Conservation (phyloP, 2,329 filamentous ascomycete genomes). For the Talaromyces sp. region DNA sequence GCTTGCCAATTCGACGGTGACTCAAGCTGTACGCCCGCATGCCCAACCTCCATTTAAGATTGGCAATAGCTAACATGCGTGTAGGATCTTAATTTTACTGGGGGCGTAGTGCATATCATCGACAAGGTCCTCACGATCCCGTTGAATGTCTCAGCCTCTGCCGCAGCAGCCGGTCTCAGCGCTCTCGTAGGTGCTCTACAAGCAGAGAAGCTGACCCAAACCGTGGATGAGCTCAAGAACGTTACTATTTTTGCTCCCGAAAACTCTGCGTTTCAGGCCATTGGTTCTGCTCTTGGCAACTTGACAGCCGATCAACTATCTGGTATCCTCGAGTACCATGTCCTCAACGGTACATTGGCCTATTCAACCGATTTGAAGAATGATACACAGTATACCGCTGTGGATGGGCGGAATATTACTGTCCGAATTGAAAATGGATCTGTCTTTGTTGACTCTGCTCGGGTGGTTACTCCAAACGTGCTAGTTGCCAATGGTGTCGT, state of each 20-base stretch:
- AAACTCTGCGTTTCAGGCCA: conserved; percentile 12
- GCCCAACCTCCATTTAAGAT: neutral
- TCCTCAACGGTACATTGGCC: conserved; percentile 5
- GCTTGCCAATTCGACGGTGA: conserved; percentile 8
- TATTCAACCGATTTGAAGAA: conserved; percentile 11
- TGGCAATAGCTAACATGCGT: neutral
- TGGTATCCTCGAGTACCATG: conserved; percentile 10
- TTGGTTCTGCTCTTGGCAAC: conserved; percentile 12
- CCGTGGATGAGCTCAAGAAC: neutral
- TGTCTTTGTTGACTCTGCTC: conserved; percentile 10
- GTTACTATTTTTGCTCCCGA: conserved; percentile 9
- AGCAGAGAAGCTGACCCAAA: neutral
- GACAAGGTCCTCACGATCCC: conserved; percentile 14
- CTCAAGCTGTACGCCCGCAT: neutral
- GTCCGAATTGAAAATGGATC: conserved; percentile 12
- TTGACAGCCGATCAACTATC: conserved; percentile 8
- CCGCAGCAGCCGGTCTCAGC: conserved; percentile 3
- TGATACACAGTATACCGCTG: neutral
- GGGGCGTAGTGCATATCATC: conserved; percentile 14
- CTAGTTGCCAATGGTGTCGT: conserved; percentile 13
- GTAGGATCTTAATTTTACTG: conserved; percentile 15
- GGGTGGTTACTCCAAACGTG: conserved; percentile 4
- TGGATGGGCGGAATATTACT: neutral
- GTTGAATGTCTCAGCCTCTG: conserved; percentile 8
- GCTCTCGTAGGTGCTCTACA: conserved; percentile 3